These are phyloP conservation scores for Schizosaccharomyces octosporus DNA, from an alignment of 805 yeast genomes.

Conservation along the genomic window DNA sequence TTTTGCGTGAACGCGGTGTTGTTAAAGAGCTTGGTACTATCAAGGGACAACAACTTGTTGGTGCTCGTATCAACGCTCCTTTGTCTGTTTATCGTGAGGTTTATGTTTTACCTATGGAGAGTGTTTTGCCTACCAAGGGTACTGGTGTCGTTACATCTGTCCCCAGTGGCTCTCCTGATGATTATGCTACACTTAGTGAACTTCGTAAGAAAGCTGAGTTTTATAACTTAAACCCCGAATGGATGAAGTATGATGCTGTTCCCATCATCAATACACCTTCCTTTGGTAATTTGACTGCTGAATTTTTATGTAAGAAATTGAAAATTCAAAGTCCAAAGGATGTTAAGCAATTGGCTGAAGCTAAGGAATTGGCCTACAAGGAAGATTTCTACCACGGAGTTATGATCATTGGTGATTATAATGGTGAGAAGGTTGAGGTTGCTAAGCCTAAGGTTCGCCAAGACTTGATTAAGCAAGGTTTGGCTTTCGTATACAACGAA, in stretches of 20 bases:
- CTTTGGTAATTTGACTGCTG: slow-evolving; percentile 77
- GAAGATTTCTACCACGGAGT: slow-evolving; percentile 87
- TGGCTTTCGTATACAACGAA: slow-evolving; percentile 77
- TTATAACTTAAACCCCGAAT: slow-evolving; percentile 58
- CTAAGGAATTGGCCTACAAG: slow-evolving; percentile 85
- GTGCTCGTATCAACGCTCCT: slow-evolving; percentile 73
- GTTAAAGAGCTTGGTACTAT: slow-evolving; percentile 35
- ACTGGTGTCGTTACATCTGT: slow-evolving; percentile 98
- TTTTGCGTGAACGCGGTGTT: slow-evolving; percentile 71
- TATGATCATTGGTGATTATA: slow-evolving; percentile 55
- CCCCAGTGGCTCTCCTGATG: slow-evolving; percentile 98
- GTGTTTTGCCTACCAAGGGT: slow-evolving; percentile 83
- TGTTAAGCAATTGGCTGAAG: slow-evolving; percentile 58
- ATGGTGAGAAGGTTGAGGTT: slow-evolving; percentile 69
- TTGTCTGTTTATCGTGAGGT: slow-evolving; percentile 42
- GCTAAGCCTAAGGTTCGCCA: slow-evolving; percentile 74
- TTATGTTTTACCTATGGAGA: slow-evolving; percentile 89
- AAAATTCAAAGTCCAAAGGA: slow-evolving; percentile 93
- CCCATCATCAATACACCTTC: slow-evolving; percentile 58
- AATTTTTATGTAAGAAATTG: slow-evolving; percentile 53
- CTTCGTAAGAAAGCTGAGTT: slow-evolving; percentile 73
- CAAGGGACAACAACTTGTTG: slow-evolving; percentile 52
- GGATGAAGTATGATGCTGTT: slow-evolving; percentile 56
- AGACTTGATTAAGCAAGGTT: slow-evolving; percentile 51
- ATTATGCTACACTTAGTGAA: slow-evolving; percentile 65